Conservation (phyloP, 495 filamentous ascomycete species). For the Amorphotheca resinae region DNA sequence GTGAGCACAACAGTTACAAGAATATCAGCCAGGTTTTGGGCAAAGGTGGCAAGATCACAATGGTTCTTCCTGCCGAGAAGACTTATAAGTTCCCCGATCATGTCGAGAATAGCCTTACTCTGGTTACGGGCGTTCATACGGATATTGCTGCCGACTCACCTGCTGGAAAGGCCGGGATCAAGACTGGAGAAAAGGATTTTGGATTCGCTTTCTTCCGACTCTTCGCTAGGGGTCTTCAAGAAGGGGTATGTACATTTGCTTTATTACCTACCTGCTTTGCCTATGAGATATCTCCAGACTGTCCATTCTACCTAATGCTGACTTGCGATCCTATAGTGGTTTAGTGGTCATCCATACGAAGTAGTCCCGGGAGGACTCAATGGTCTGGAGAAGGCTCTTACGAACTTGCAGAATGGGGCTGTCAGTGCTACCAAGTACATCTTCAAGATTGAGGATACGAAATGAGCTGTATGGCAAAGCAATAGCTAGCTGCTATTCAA, state of each 20-base stretch:
- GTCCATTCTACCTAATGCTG: too few relatives aligned
- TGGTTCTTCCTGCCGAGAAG: constrained; percentile 36
- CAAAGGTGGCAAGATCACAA: constrained; percentile 35
- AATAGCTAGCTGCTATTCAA: too few relatives aligned
- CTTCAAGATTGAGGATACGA: constrained; percentile 52
- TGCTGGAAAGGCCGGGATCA: constrained; percentile 12
- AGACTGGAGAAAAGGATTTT: constrained; percentile 40
- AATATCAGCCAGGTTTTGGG: constrained; percentile 37
- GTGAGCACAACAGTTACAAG: constrained; percentile 34
- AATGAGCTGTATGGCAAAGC: too few relatives aligned
- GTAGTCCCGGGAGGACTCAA: constrained; percentile 47
- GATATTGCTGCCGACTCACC: constrained; percentile 13
- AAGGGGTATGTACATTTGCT: too few relatives aligned
- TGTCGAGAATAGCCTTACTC: constrained; percentile 24
- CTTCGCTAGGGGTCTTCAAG: constrained; percentile 13
- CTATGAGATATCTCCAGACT: constrained; percentile 26
- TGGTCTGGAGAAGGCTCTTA: constrained; percentile 43
- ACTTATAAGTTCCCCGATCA: constrained; percentile 24
- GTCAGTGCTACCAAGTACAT: constrained; percentile 60
- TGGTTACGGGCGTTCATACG: constrained; percentile 39
- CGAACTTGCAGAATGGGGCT: constrained; percentile 46
- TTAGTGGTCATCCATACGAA: constrained; percentile 46
- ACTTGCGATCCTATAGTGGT: too few relatives aligned
- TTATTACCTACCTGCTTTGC: too few relatives aligned
- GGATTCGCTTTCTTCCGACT: constrained; percentile 33